Evolutionary conservation across 768 basidiomycete genomes (phyloP).

Genomic region (Amanita exitialis): DNA sequence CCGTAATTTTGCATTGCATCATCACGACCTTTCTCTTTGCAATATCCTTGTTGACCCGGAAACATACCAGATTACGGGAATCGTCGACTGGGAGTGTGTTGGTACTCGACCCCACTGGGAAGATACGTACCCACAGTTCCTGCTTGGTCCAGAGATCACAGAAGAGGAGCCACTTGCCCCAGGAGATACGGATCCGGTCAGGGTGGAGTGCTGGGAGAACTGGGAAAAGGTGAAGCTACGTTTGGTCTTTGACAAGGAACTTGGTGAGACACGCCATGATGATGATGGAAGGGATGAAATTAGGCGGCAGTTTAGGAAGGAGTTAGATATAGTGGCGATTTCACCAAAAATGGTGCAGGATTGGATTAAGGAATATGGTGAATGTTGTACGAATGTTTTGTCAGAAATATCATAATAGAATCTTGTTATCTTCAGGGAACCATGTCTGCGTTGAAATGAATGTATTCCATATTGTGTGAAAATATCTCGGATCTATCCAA

Average conservation of each 20-base stretch:
- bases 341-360: slow-evolving; percentile 2
- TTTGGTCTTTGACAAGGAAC: slow-evolving; percentile 7
- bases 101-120: slow-evolving; percentile 11
- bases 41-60: slow-evolving; percentile 12
- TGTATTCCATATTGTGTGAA: no score
- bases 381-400: no score
- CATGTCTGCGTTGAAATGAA: no score
- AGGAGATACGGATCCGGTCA: slow-evolving; percentile 1
- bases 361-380: no score
- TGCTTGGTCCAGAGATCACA: slow-evolving; percentile 2
- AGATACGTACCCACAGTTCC: slow-evolving; percentile 9
- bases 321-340: slow-evolving; percentile 5
- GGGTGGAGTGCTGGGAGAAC: slow-evolving; percentile 6
- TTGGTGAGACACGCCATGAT: slow-evolving; percentile 4
- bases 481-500: no score
- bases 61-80: slow-evolving; percentile 11
- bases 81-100: slow-evolving; percentile 14
- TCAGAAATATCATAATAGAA: no score
- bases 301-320: slow-evolving; percentile 2
- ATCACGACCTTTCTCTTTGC: slow-evolving; percentile 10
- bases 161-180: slow-evolving; percentile 4
- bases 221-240: slow-evolving; percentile 7
- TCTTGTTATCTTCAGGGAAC: no score
- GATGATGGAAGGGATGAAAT: slow-evolving; percentile 4
- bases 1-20: slow-evolving; percentile 5